Evolutionary conservation across 345 rosid species (phyloP).

Genomic region (Citrus glauca): DNA sequence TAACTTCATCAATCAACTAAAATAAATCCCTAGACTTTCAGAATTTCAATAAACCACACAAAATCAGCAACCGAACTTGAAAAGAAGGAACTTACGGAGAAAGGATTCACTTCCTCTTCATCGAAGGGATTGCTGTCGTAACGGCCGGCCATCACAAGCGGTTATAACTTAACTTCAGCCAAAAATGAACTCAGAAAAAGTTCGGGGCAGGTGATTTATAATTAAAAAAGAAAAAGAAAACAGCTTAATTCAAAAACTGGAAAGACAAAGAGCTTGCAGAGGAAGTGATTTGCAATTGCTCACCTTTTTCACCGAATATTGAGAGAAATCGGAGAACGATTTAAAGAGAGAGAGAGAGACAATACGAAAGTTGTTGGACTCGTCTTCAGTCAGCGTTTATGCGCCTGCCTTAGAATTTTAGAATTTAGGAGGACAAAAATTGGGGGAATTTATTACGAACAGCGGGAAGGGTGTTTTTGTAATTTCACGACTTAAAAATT

Average conservation of each 20-base stretch:
- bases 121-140: constrained; percentile 85
- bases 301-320: not conserved
- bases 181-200: not conserved
- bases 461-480: constrained; percentile 16
- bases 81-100: constrained; percentile 55
- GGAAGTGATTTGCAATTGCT: constrained; percentile 20
- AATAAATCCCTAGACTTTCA: not conserved
- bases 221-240: not conserved
- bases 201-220: not conserved
- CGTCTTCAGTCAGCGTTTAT: constrained; percentile 3
- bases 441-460: not conserved
- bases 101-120: constrained; percentile 94
- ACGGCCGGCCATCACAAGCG: constrained; percentile 66
- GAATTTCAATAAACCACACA: not conserved
- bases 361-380: constrained; percentile 14
- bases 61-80: not conserved
- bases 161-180: not conserved
- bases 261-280: not conserved
- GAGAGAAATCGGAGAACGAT: not conserved
- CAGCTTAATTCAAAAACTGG: not conserved
- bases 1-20: not conserved
- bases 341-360: constrained; percentile 6
- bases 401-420: not conserved
- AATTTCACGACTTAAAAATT: not conserved
- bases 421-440: no score